Base-by-base conservation (phyloP, 2,329 filamentous ascomycete genomes). In the Cladobotryum protrusum region DNA sequence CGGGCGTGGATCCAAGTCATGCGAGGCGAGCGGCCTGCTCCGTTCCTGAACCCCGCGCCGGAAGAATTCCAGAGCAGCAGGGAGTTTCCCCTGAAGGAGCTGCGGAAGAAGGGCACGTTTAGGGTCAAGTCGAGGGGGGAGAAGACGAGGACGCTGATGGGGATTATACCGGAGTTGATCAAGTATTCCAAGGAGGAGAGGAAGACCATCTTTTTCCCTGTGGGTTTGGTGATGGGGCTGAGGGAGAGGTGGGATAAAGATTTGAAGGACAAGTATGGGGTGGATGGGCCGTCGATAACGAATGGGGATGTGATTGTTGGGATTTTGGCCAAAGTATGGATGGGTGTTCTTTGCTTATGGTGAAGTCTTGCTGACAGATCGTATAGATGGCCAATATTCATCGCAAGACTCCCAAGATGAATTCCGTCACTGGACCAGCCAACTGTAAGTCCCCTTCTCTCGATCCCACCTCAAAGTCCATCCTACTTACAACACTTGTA, bases 1-100 rank as follows among this genome's bases (percentile, higher is more conserved):
- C 42, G 39, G 14, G 53, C 58, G 5, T 61, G 58, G 59, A 45
- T 58, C 3, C 20, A 51, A 6, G 43, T 59, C 3, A 52, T 54
- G 4, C 24, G 47, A 6, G 58, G 56, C 18, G 43, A 44, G 18
- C n/a, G 48, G 13, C 58, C 57, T 3, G 13, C 42, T 2, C 40
- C 50, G n/a, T 58, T 59, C 24, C 8, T 57, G 6, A 24, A 52
- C 2, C 41, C 56, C 3, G 33, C 44, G 4, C 39, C 41, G 0
- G 53, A 44, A 2, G 50, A 24, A 1, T 48, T 59, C 6, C 49
- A 53, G 2, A 55, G 56, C 5, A 17, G 52, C 9, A 32, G 20
- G 2, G 49, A 54, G 9, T 9, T 58, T 2, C 24, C 53, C 4
- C 3, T 18, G 11, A 51, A 44, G 7, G 56, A 54, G 14, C 17